Base-by-base conservation (phyloP, 805 yeast species). In the Spathaspora passalidarum region DNA sequence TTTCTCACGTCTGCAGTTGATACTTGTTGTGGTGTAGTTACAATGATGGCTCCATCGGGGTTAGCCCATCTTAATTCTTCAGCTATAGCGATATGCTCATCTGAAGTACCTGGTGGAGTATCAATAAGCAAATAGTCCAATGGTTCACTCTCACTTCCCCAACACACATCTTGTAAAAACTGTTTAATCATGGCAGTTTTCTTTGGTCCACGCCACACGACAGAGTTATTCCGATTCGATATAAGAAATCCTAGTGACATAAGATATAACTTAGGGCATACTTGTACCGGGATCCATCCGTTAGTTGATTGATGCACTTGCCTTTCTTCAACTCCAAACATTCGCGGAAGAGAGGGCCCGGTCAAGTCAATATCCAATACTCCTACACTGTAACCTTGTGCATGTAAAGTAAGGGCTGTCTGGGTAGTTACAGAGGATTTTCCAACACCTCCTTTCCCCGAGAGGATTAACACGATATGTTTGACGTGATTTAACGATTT, bases 61-160 rank as follows among this genome's bases (percentile, higher is more conserved):
- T 75, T 74, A 1, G 82, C 82, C 60, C 68, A 76, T 46, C 85
- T 68, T 35, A 94, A 73, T 63, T 90, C 96, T 60, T 94, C 98
- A 4, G 97, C 97, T 32, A 95, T 86, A 3, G 97, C 90, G 32
- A 94, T 94, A 62, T 94, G 99, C 62, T 94, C 99, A 65, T 94
- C 99, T 0, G 96, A 86, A 0, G 99, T 94, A 0, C 99, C 99
- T 0, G 99, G 99, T 1, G 99, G 99, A 0, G 99, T 94, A 62
- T 94, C 99, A 5, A 94, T 90, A 25, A 94, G 67, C 46, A 92
- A 66, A 60, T 87, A 92, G 56, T 84, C 81, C 46, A 88, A 81
- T 14, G 67, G 69, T 4, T 51, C 45, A 16, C 45, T 46, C 21
- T 77, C 69, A 16, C 75, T 78, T 0, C 89, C 96, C 99, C 99